A percentile compares a stretch with the other conserved stretches of the same genome.
phyloP scores from a whole-genome alignment of 1,139 yeast species.

The Blastobotrys indianensis region DNA sequence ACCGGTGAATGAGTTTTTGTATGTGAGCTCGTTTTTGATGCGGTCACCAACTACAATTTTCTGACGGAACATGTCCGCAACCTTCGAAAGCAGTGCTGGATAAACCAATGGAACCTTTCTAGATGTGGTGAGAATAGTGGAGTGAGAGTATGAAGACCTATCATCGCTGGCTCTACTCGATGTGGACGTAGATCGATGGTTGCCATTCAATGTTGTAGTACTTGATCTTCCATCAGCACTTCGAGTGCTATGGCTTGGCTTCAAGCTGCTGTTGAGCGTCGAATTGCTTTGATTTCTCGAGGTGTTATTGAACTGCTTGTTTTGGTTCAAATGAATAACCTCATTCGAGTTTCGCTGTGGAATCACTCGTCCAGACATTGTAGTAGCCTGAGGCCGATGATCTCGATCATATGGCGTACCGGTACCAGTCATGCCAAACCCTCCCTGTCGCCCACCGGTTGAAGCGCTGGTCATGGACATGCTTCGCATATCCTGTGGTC shows the following conservation, averaged over 20 bases:
- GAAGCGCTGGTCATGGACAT: conserved; percentile 23
- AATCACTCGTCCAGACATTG: conserved; percentile 29
- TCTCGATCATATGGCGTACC: conserved; percentile 20
- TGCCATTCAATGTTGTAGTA: neutral
- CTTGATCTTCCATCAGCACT: neutral
- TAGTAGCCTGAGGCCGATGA: conserved; percentile 21
- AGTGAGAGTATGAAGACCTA: conserved; percentile 19
- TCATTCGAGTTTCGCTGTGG: conserved; percentile 24
- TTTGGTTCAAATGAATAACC: conserved; percentile 7
- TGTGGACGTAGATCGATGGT: conserved; percentile 23
- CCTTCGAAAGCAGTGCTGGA: conserved; percentile 83
- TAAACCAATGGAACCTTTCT: conserved; percentile 62
- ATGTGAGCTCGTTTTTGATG: conserved; percentile 89
- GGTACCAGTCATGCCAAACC: neutral
- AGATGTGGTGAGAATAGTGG: conserved; percentile 42
- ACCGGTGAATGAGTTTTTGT: conserved; percentile 93
- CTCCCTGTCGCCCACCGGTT: conserved; percentile 1
- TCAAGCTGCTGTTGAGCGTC: neutral
- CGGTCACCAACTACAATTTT: conserved; percentile 67
- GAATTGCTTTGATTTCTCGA: neutral
- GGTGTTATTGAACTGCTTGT: neutral
- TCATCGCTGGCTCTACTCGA: conserved; percentile 18
- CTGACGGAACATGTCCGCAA: conserved; percentile 73
- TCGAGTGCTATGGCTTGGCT: neutral
- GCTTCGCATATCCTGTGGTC: conserved; percentile 14